phyloP scores from a whole-genome alignment of 2,329 filamentous ascomycete genomes.

The Pyricularia pennisetigena region DNA sequence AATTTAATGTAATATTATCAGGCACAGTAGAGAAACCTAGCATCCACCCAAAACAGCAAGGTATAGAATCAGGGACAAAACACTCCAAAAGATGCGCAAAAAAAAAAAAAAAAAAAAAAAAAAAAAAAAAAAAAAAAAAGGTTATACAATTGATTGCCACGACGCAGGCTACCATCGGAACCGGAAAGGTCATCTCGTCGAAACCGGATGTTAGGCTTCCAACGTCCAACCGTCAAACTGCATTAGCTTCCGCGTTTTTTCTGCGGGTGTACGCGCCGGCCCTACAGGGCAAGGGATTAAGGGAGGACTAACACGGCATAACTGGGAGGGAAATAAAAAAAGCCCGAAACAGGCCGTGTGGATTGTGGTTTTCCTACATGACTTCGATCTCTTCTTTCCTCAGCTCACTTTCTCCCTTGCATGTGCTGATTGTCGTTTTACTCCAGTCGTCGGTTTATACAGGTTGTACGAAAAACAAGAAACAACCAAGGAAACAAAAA shows the following conservation, averaged over 20 bases:
- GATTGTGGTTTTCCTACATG: neutral
- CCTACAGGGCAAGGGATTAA: neutral
- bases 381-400: neutral
- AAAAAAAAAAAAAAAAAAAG: neutral
- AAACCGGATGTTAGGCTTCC: neutral
- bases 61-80: neutral
- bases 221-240: neutral
- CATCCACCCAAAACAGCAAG: neutral
- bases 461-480: neutral
- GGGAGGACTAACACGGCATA: neutral
- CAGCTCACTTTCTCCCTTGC: neutral
- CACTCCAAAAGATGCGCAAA: too few relatives aligned
- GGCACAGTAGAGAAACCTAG: neutral
- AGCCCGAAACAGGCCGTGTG: neutral
- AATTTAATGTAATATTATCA: neutral
- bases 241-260: neutral
- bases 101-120: too few relatives aligned
- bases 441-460: neutral
- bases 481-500: neutral
- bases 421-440: neutral
- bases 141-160: neutral
- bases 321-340: neutral
- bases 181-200: neutral
- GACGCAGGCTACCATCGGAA: neutral
- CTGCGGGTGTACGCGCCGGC: neutral